Conservation (phyloP, 2,329 filamentous ascomycete species). For the Zasmidium citrigriseum region DNA sequence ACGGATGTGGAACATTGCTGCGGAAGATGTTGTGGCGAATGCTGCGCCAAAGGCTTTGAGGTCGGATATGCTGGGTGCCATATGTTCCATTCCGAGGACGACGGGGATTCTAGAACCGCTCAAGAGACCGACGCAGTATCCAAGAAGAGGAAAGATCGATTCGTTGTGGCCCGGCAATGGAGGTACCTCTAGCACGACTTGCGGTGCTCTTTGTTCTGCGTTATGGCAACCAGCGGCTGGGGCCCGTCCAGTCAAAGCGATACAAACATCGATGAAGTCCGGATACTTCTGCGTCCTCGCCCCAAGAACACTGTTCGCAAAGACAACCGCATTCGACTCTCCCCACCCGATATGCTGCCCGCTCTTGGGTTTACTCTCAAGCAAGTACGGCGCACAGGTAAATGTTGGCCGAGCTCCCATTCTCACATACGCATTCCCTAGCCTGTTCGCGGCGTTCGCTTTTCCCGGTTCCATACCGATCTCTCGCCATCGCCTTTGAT, state of each 20-base stretch:
- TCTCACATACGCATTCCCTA: slow-evolving; percentile 41
- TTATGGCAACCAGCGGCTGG: slow-evolving; percentile 35
- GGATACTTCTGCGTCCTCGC: slow-evolving; percentile 50
- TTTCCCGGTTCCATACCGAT: slow-evolving; percentile 38
- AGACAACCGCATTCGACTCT: slow-evolving; percentile 51
- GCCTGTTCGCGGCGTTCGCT: slow-evolving; percentile 33
- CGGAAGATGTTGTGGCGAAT: slow-evolving; percentile 45
- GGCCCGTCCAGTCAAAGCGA: slow-evolving; percentile 46
- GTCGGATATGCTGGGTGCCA: slow-evolving; percentile 30
- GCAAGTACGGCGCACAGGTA: slow-evolving; percentile 48
- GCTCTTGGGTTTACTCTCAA: slow-evolving; percentile 36
- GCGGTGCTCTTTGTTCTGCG: slow-evolving; percentile 21
- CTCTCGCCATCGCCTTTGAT: slow-evolving; percentile 43
- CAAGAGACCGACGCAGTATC: slow-evolving; percentile 40
- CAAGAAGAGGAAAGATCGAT: slow-evolving; percentile 42
- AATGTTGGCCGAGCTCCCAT: slow-evolving; percentile 47
- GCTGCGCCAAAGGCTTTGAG: slow-evolving; percentile 49
- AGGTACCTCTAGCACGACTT: slow-evolving; percentile 11
- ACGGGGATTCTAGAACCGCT: slow-evolving; percentile 38
- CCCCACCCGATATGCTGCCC: slow-evolving; percentile 49
- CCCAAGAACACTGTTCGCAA: slow-evolving; percentile 49
- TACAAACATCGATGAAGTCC: slow-evolving; percentile 47
- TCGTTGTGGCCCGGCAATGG: slow-evolving; percentile 31
- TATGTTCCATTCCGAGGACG: slow-evolving; percentile 38
- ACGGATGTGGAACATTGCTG: slow-evolving; percentile 49